Conservation (phyloP, 2,329 filamentous ascomycete species). For the Albifimbria verrucaria region DNA sequence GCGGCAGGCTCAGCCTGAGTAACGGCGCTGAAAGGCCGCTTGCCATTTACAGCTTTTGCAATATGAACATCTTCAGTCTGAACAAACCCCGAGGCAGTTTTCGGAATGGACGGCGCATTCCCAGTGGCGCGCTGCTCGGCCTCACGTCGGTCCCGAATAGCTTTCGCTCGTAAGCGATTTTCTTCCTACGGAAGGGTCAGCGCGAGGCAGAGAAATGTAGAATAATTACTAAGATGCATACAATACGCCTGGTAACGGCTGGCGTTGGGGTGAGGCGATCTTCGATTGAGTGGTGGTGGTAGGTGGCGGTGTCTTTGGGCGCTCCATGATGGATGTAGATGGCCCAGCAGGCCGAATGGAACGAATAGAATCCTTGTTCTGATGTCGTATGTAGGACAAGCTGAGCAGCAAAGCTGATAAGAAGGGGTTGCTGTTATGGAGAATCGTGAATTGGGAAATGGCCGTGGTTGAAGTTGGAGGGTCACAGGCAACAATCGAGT, state of each 20-base stretch:
- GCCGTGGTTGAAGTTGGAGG: conserved; percentile 11
- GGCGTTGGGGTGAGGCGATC: conserved; percentile 48
- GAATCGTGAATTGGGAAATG: conserved; percentile 4
- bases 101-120: conserved; percentile 36
- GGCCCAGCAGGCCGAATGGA: too few species aligned
- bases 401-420: too few species aligned
- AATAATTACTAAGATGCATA: too few species aligned
- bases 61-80: conserved; percentile 62
- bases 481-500: not conserved
- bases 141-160: conserved; percentile 70
- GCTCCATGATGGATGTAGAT: conserved; percentile 44
- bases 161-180: conserved; percentile 84
- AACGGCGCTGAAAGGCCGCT: conserved; percentile 67
- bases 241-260: conserved; percentile 53
- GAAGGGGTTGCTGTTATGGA: too few species aligned
- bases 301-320: conserved; percentile 42
- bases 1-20: conserved; percentile 43
- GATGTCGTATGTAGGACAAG: too few species aligned
- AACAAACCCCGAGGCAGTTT: conserved; percentile 67
- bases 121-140: conserved; percentile 53
- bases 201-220: not conserved
- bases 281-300: conserved; percentile 20
- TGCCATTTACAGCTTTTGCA: conserved; percentile 46
- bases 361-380: too few species aligned
- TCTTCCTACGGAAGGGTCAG: conserved; percentile 61